Evolutionary conservation across 2,329 filamentous ascomycete species (phyloP).

Genomic region (Coniochaeta sp.): DNA sequence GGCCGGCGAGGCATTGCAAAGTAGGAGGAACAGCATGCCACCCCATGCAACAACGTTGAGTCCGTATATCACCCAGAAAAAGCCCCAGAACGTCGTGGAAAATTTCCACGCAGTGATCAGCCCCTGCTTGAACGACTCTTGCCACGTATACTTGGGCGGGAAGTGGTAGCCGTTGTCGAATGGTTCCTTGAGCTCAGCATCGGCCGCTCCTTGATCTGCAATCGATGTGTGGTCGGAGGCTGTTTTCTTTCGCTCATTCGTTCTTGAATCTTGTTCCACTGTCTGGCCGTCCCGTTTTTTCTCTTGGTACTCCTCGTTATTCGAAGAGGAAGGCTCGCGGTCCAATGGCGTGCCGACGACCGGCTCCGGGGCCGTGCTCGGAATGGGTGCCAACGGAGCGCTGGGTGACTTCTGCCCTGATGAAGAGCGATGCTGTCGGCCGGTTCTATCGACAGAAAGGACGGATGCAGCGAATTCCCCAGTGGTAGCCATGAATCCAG

Average conservation of each 20-base stretch:
- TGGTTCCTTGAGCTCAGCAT: constrained; percentile 23
- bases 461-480: constrained; percentile 36
- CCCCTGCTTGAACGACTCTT: constrained; percentile 49
- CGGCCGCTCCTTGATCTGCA: constrained; percentile 13
- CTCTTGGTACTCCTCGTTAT: background rate
- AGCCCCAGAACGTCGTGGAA: constrained; percentile 66
- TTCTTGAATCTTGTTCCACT: background rate
- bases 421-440: background rate
- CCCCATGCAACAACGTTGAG: constrained; percentile 84
- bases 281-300: background rate
- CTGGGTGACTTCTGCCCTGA: background rate
- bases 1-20: constrained; percentile 65
- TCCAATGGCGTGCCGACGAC: background rate
- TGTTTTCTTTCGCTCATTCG: constrained; percentile 6
- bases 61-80: constrained; percentile 70
- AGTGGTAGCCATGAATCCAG: constrained; percentile 39
- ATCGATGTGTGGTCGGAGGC: constrained; percentile 16
- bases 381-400: background rate
- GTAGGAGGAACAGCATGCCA: constrained; percentile 80
- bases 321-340: background rate
- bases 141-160: constrained; percentile 52
- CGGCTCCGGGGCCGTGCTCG: background rate
- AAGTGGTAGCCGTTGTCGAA: constrained; percentile 62
- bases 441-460: constrained; percentile 4
- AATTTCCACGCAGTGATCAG: constrained; percentile 62